Conservation (phyloP, 75 land plant species). For the Sequoia sempervirens region DNA sequence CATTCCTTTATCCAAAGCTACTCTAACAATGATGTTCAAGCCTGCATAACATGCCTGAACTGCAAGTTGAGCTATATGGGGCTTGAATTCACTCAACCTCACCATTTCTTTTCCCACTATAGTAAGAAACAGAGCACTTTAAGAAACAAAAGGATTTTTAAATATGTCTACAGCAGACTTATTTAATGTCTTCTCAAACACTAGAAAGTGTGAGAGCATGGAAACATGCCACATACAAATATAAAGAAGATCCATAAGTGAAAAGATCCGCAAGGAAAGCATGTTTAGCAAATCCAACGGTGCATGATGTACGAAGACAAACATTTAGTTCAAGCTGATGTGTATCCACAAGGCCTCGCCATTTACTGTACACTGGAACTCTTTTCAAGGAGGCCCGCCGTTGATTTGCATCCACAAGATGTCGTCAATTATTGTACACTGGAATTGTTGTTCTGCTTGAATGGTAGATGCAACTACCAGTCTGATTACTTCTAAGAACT, state of each 20-base stretch:
- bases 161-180: not conserved
- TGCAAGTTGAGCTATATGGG: not conserved
- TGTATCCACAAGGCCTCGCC: too few relatives aligned
- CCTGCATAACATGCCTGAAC: slow-evolving; percentile 5
- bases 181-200: not conserved
- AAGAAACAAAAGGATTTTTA: not conserved
- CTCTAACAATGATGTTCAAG: not conserved
- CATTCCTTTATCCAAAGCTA: slow-evolving; percentile 1
- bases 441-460: not conserved
- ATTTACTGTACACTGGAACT: too few relatives aligned
- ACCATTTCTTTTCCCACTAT: not conserved
- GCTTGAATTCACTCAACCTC: not conserved
- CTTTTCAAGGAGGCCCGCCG: not conserved
- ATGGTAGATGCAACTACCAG: not conserved
- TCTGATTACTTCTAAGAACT: not conserved
- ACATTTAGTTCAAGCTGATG: too few relatives aligned
- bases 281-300: not conserved
- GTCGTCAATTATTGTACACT: too few relatives aligned
- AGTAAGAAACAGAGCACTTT: not conserved
- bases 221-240: not conserved
- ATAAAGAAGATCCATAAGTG: not conserved
- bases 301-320: not conserved
- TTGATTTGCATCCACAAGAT: too few relatives aligned
- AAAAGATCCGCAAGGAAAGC: not conserved
- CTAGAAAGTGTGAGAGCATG: not conserved